Conservation (phyloP, 768 basidiomycete genomes). For the Pholiota conissans region DNA sequence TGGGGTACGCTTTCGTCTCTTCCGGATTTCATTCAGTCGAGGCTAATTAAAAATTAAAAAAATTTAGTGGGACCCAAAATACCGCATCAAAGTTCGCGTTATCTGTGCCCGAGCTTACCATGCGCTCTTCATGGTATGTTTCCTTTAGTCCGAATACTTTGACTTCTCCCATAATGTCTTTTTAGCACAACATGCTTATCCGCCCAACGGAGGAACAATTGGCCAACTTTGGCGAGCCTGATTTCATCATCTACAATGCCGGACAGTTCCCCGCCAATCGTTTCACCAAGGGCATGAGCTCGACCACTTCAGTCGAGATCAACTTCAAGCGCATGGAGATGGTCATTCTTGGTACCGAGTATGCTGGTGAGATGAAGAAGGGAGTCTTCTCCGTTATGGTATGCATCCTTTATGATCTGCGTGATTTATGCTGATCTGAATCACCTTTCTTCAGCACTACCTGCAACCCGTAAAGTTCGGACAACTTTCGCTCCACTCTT, state of each 20-base stretch:
- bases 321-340: constrained; percentile 99
- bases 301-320: constrained; percentile 97
- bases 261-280: constrained; percentile 99
- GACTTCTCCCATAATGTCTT: constrained; percentile 15
- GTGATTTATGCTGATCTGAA: constrained; percentile 2
- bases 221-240: constrained; percentile 92
- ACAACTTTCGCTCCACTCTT: constrained; percentile 96
- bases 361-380: constrained; percentile 99
- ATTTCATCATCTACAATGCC: constrained; percentile 99
- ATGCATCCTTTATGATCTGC: constrained; percentile 12
- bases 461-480: constrained; percentile 98
- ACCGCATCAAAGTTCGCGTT: constrained; percentile 99
- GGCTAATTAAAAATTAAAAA: constrained; percentile 10
- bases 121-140: constrained; percentile 93
- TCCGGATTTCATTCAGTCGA: constrained; percentile 4
- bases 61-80: constrained; percentile 92
- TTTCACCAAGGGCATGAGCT: constrained; percentile 99
- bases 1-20: constrained; percentile 52
- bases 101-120: constrained; percentile 99
- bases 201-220: constrained; percentile 96
- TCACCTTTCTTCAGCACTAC: constrained; percentile 71
- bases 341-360: constrained; percentile 99
- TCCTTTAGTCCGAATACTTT: constrained; percentile 15
- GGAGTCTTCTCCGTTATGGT: constrained; percentile 99
- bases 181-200: constrained; percentile 98